Percentiles rank a stretch among this genome's conserved stretches.
These are phyloP conservation scores for Phytophthora rubi DNA, from an alignment of 352 stramenopile genomes.

Conservation along the genomic window DNA sequence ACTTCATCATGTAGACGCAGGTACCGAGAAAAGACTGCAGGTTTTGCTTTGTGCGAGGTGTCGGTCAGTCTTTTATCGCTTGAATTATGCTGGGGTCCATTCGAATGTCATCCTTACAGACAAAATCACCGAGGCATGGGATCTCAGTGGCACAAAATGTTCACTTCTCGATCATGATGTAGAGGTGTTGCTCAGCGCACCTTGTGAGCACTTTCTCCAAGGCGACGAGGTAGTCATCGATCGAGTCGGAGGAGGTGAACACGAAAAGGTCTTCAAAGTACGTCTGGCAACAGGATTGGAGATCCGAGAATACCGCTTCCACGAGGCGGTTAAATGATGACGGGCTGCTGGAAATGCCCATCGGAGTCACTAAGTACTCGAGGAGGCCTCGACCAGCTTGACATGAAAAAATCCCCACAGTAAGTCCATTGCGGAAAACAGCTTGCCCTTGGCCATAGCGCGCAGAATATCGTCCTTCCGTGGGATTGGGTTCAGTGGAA, in stretches of 20 bases:
- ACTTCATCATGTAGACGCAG: conserved; percentile 28
- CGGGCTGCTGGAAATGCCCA: background rate
- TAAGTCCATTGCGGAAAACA: background rate
- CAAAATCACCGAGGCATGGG: conserved; percentile 10
- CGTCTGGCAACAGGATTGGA: background rate
- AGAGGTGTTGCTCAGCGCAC: conserved; percentile 8
- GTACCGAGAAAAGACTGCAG: conserved; percentile 26
- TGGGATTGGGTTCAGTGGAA: background rate
- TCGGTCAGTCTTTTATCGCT: conserved; percentile 11
- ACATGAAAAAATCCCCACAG: conserved; percentile 4
- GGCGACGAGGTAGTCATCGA: conserved; percentile 2
- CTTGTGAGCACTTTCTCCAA: conserved; percentile 1
- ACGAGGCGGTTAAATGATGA: conserved; percentile 9
- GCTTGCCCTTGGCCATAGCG: background rate
- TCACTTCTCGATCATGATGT: conserved; percentile 14
- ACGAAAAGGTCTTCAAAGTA: conserved; percentile 13
- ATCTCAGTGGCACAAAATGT: conserved; percentile 12
- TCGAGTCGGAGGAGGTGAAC: background rate
- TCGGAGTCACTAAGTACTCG: background rate
- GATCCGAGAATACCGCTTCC: background rate
- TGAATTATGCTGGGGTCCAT: conserved; percentile 28
- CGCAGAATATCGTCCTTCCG: conserved; percentile 2
- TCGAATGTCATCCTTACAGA: conserved; percentile 9
- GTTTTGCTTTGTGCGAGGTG: conserved; percentile 19
- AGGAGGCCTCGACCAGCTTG: background rate